Conservation (phyloP, 192 early-diverging fungal genomes). For the Coemansia umbellata region DNA sequence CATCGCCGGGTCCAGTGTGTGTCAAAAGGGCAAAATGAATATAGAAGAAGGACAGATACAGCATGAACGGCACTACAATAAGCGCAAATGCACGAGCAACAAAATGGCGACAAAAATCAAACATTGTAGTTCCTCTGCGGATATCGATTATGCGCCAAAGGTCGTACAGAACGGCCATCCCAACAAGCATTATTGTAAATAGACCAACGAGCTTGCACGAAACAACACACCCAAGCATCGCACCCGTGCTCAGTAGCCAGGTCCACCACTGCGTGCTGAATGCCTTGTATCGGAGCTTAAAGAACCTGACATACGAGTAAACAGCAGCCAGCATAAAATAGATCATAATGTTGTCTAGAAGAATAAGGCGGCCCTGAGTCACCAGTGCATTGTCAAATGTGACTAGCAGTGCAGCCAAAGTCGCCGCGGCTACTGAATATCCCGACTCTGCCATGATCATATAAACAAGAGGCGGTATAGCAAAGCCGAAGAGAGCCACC, state of each 20-base stretch:
- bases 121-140: constrained; percentile 67
- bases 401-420: constrained; percentile 73
- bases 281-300: constrained; percentile 66
- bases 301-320: constrained; percentile 87
- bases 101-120: constrained; percentile 77
- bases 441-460: constrained; percentile 85
- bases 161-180: constrained; percentile 78
- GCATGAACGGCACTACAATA: constrained; percentile 72
- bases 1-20: constrained; percentile 86
- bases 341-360: constrained; percentile 90
- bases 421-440: constrained; percentile 66
- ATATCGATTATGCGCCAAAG: constrained; percentile 91
- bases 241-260: constrained; percentile 79
- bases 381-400: constrained; percentile 91
- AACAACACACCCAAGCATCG: constrained; percentile 64
- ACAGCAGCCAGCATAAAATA: constrained; percentile 83
- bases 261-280: constrained; percentile 81
- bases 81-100: constrained; percentile 81
- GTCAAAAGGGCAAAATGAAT: constrained; percentile 91
- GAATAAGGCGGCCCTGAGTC: constrained; percentile 86
- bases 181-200: constrained; percentile 79
- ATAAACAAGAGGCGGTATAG: constrained; percentile 74
- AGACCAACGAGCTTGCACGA: constrained; percentile 95
- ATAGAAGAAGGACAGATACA: constrained; percentile 91
- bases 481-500: constrained; percentile 74